These are phyloP conservation scores for Omphalotus guepiniiformis DNA, from an alignment of 768 basidiomycete species.

Conservation along the genomic window DNA sequence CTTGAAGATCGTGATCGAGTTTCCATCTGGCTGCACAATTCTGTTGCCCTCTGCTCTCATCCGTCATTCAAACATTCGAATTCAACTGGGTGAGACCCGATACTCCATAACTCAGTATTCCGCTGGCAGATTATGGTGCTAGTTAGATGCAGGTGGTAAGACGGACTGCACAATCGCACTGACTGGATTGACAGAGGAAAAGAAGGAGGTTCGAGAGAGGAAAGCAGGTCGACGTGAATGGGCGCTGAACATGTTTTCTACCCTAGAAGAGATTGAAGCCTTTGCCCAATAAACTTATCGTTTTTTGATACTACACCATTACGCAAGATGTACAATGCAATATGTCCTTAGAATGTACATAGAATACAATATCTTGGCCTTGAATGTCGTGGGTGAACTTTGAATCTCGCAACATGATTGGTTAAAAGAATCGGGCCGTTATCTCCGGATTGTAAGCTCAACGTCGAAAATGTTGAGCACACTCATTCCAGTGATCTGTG, in stretches of 20 bases:
- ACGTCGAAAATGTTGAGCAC: too few species aligned
- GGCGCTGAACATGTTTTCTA: neutral
- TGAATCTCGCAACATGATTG: too few species aligned
- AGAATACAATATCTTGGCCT: too few species aligned
- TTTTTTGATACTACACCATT: too few species aligned
- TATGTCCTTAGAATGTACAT: too few species aligned
- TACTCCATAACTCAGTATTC: constrained; percentile 11
- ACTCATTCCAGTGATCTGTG: too few species aligned
- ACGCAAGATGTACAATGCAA: too few species aligned
- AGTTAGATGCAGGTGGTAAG: constrained; percentile 7
- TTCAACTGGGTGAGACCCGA: constrained; percentile 8
- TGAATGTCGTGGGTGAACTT: too few species aligned
- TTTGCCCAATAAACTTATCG: too few species aligned
- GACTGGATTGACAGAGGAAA: neutral
- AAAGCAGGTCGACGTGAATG: neutral
- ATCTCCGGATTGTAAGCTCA: too few species aligned
- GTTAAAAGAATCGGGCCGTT: too few species aligned
- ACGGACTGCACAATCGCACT: neutral
- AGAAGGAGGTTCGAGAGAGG: neutral
- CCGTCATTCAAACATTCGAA: constrained; percentile 11
- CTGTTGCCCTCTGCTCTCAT: constrained; percentile 14
- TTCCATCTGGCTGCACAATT: constrained; percentile 13
- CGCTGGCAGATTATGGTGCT: constrained; percentile 9
- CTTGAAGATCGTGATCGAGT: constrained; percentile 8
- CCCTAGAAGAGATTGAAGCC: neutral